A percentile compares a stretch with the other conserved stretches of the same genome.
Conservation (phyloP, 495 filamentous ascomycete genomes). For the Neurospora sp. region DNA sequence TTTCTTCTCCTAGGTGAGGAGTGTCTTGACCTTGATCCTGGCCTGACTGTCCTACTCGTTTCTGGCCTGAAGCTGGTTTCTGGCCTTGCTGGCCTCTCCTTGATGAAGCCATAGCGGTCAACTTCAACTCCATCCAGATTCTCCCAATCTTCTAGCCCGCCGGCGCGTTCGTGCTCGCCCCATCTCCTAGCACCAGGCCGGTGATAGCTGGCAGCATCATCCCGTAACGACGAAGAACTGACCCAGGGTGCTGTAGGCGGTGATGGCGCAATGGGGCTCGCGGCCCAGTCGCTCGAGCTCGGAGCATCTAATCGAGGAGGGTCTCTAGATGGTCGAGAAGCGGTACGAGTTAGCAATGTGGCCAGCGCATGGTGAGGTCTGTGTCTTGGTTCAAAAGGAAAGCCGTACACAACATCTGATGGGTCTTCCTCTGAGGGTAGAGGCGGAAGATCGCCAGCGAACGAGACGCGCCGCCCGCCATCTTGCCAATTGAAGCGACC, state of each 20-base stretch:
- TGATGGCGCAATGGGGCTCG: conserved; percentile 4
- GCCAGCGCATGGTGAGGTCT: conserved; percentile 22
- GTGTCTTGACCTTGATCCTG: conserved; percentile 22
- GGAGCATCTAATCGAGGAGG: conserved; percentile 9
- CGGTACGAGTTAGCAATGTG: background rate
- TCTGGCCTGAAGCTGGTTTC: conserved; percentile 47
- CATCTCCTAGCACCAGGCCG: conserved; percentile 21
- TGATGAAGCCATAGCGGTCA: conserved; percentile 93
- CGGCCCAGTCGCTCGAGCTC: conserved; percentile 11
- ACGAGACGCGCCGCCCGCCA: conserved; percentile 38
- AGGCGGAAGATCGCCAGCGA: conserved; percentile 31
- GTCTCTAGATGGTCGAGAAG: conserved; percentile 3
- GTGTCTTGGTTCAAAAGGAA: conserved; percentile 25
- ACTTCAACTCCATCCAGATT: conserved; percentile 79
- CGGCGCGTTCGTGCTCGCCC: conserved; percentile 46
- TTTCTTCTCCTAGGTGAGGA: conserved; percentile 29
- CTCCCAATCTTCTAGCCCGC: conserved; percentile 93
- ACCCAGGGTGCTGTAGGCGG: conserved; percentile 21
- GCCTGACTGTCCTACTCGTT: conserved; percentile 24
- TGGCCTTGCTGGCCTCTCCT: conserved; percentile 30
- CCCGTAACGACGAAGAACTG: conserved; percentile 31
- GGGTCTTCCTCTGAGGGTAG: conserved; percentile 34
- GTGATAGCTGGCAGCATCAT: background rate
- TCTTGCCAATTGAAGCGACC: conserved; percentile 42
- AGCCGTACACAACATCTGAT: conserved; percentile 42